These are phyloP conservation scores for Barbarea vulgaris DNA, from an alignment of 345 rosid genomes.

Conservation along the genomic window DNA sequence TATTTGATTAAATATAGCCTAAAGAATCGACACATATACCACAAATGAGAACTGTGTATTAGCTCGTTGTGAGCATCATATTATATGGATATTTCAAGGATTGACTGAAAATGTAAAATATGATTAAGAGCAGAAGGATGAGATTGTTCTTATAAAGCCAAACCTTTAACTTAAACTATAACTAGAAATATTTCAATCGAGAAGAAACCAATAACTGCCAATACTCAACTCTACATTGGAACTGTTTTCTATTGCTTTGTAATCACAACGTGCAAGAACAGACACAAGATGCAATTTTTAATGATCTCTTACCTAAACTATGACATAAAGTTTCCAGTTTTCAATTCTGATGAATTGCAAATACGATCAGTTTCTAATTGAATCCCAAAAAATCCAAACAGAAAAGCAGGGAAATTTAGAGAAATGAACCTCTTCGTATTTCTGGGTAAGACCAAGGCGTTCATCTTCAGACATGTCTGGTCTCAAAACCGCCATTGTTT, in stretches of 20 bases:
- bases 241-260: neutral
- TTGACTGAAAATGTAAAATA: neutral
- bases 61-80: neutral
- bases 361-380: neutral
- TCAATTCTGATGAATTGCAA: neutral
- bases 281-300: neutral
- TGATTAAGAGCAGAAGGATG: neutral
- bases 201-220: neutral
- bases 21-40: neutral
- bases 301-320: conserved; percentile 4
- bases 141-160: neutral
- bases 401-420: neutral
- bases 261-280: neutral
- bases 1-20: neutral
- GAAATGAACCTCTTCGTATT: conserved; percentile 85
- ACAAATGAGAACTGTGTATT: neutral
- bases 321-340: conserved; percentile 8
- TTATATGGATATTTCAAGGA: neutral
- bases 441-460: conserved; percentile 82
- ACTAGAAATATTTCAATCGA: neutral
- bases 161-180: neutral
- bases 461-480: conserved; percentile 98
- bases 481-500: conserved; percentile 84
- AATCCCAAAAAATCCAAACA: neutral
- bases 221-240: neutral